These are phyloP conservation scores for Pichia exigua DNA, from an alignment of 805 yeast species.

Conservation along the genomic window DNA sequence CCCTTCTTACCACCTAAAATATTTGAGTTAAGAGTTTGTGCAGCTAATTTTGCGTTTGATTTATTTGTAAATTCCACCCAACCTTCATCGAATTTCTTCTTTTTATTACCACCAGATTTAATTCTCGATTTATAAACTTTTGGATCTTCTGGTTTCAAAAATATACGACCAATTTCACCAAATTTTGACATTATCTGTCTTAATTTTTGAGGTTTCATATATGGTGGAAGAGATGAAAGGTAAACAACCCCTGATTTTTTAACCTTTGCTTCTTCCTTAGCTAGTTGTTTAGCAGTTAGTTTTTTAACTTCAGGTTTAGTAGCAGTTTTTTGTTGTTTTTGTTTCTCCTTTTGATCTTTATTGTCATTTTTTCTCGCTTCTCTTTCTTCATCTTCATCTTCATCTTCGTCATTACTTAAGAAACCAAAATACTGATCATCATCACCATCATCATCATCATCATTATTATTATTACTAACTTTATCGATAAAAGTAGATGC, in stretches of 20 bases:
- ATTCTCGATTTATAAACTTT: constrained; percentile 57
- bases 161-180: constrained; percentile 83
- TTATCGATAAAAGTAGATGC: constrained; percentile 1
- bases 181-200: constrained; percentile 73
- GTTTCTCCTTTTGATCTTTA: constrained; percentile 15
- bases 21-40: constrained; percentile 78
- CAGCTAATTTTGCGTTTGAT: constrained; percentile 82
- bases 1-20: constrained; percentile 89
- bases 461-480: constrained; percentile 12
- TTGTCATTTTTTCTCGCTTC: constrained; percentile 13
- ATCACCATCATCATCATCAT: constrained; percentile 10
- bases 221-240: constrained; percentile 86
- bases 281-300: constrained; percentile 49
- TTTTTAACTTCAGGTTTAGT: constrained; percentile 40
- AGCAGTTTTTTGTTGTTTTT: constrained; percentile 16
- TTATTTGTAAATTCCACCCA: constrained; percentile 91
- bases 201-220: constrained; percentile 90
- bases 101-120: constrained; percentile 87
- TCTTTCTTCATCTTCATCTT: constrained; percentile 16
- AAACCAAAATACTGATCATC: constrained; percentile 6
- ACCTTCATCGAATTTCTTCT: constrained; percentile 82
- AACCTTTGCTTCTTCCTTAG: constrained; percentile 44
- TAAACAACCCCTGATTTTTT: constrained; percentile 88
- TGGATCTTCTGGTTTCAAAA: constrained; percentile 78
- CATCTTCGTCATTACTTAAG: constrained; percentile 16